These are phyloP conservation scores for Suhomyces guaymorum DNA, from an alignment of 1,139 yeast species.

Conservation along the genomic window DNA sequence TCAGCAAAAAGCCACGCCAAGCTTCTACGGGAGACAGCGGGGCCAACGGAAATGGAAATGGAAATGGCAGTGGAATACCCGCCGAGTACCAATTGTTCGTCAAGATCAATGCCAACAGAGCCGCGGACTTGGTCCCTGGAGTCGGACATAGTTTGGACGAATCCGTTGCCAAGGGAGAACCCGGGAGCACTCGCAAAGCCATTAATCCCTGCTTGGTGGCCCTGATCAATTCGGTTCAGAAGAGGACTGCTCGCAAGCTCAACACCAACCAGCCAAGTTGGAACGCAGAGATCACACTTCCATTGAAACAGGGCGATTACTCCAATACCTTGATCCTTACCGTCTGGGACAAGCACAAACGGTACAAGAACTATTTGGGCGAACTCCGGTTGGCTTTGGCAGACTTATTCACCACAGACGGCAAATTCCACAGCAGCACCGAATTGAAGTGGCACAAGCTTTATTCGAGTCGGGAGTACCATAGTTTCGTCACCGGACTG, in stretches of 20 bases:
- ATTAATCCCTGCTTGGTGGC: conserved; percentile 42
- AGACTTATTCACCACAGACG: conserved; percentile 38
- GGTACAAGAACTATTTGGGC: conserved; percentile 55
- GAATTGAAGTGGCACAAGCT: conserved; percentile 54
- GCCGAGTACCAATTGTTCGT: conserved; percentile 22
- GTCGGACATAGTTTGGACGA: neutral
- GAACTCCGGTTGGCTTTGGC: conserved; percentile 51
- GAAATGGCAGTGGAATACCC: neutral
- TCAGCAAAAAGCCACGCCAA: conserved; percentile 2
- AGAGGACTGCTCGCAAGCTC: conserved; percentile 36
- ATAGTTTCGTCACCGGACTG: conserved; percentile 59
- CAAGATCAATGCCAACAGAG: conserved; percentile 39
- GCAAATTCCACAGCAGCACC: conserved; percentile 22
- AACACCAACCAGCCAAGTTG: conserved; percentile 47
- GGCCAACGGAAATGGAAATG: no score
- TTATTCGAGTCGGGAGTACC: conserved; percentile 46
- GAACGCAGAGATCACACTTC: conserved; percentile 41
- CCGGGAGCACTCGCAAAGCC: conserved; percentile 16
- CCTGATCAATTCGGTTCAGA: conserved; percentile 32
- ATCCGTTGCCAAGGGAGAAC: neutral
- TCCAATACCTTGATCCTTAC: conserved; percentile 36
- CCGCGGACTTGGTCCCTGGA: conserved; percentile 38
- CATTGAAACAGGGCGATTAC: conserved; percentile 30
- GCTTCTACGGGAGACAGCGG: no score
- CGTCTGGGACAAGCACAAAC: conserved; percentile 49